Conservation (phyloP, 805 yeast species). For the Candida khao-thaluensis region DNA sequence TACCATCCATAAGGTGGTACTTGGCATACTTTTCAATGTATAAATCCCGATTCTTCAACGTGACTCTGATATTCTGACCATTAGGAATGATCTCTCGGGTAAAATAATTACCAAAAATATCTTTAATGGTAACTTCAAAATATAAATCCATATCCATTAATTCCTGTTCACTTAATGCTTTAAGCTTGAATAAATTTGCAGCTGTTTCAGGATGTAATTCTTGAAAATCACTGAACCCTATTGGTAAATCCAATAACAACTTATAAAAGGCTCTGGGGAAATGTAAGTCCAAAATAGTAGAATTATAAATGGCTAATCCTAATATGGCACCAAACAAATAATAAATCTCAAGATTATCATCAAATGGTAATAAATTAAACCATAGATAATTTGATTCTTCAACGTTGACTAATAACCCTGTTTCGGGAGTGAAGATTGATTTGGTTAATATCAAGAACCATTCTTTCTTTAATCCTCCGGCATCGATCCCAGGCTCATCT, state of each 20-base stretch:
- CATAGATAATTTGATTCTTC: constrained; percentile 73
- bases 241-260: constrained; percentile 56
- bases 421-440: constrained; percentile 65
- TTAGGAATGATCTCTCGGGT: constrained; percentile 53
- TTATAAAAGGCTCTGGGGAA: constrained; percentile 80
- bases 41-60: constrained; percentile 51
- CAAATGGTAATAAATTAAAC: constrained; percentile 58
- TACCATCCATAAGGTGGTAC: constrained; percentile 57
- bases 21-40: constrained; percentile 65
- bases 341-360: constrained; percentile 52
- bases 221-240: constrained; percentile 61
- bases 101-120: constrained; percentile 43
- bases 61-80: constrained; percentile 60
- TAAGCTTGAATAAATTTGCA: constrained; percentile 30
- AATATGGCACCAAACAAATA: constrained; percentile 80
- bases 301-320: constrained; percentile 89
- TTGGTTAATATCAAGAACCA: constrained; percentile 82
- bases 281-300: constrained; percentile 77
- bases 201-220: constrained; percentile 70
- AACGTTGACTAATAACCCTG: constrained; percentile 64
- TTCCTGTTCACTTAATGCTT: constrained; percentile 25
- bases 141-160: constrained; percentile 46
- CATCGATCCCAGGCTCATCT: constrained; percentile 92
- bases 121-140: constrained; percentile 63
- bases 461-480: constrained; percentile 91